Percentiles rank a stretch among this genome's conserved stretches.
These are phyloP conservation scores for Bipolaris bicolor DNA, from an alignment of 2,329 filamentous ascomycete genomes.

Conservation along the genomic window DNA sequence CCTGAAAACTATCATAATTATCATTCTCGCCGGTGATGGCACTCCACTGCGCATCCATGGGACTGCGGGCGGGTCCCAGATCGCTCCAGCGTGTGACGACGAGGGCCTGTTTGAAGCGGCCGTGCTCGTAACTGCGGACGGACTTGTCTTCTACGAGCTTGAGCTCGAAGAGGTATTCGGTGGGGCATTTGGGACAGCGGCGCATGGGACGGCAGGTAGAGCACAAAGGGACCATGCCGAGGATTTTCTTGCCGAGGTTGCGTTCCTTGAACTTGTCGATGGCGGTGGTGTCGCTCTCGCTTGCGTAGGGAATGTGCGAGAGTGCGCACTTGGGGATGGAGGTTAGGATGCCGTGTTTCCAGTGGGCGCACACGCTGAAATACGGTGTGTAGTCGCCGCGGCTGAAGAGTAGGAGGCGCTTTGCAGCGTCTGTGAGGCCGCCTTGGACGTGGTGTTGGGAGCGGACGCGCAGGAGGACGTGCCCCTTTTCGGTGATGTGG, in stretches of 20 bases:
- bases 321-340: conserved; percentile 67
- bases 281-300: conserved; percentile 46
- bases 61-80: conserved; percentile 58
- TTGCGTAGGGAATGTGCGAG: conserved; percentile 59
- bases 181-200: conserved; percentile 66
- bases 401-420: conserved; percentile 64
- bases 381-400: conserved; percentile 67
- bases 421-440: conserved; percentile 58
- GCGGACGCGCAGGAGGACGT: conserved; percentile 64
- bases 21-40: conserved; percentile 53
- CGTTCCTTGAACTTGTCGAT: conserved; percentile 49
- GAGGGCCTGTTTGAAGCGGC: conserved; percentile 64
- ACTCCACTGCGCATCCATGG: conserved; percentile 60
- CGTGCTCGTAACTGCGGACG: conserved; percentile 45
- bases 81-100: conserved; percentile 68
- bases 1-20: conserved; percentile 61
- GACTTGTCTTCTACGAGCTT: conserved; percentile 63
- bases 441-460: conserved; percentile 59
- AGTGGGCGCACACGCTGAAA: conserved; percentile 68
- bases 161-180: conserved; percentile 67
- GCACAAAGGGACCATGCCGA: conserved; percentile 60
- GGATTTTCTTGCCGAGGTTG: conserved; percentile 38
- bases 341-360: conserved; percentile 66
- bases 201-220: conserved; percentile 64
- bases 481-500: conserved; percentile 60